A percentile compares a stretch with the other conserved stretches of the same genome.
Conservation (phyloP, 495 filamentous ascomycete species). For the Chaetomium fimeti region DNA sequence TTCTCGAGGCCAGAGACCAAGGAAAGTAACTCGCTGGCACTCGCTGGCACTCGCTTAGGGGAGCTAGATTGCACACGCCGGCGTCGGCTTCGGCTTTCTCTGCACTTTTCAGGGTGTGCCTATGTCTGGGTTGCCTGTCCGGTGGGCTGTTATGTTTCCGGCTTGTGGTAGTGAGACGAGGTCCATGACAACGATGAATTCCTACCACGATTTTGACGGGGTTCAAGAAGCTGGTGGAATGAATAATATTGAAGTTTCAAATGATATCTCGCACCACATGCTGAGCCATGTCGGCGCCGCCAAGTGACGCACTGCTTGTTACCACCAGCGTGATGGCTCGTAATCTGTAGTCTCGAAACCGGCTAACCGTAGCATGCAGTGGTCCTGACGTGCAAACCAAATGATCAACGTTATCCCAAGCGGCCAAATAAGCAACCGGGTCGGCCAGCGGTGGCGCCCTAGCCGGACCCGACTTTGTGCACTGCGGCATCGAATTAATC, state of each 20-base stretch:
- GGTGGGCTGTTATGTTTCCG: constrained; percentile 19
- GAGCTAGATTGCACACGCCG: constrained; percentile 21
- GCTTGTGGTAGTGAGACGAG: constrained; percentile 22
- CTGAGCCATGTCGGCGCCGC: no score
- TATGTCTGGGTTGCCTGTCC: constrained; percentile 7
- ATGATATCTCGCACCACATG: not conserved
- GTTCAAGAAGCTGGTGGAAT: constrained; percentile 9
- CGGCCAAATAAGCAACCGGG: no score
- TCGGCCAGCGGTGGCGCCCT: no score
- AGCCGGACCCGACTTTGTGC: no score
- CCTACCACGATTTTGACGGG: constrained; percentile 16
- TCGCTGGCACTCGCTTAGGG: constrained; percentile 12
- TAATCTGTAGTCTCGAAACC: not conserved
- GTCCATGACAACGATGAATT: constrained; percentile 26
- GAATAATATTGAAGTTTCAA: constrained; percentile 10
- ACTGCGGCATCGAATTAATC: no score
- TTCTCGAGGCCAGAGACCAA: not conserved
- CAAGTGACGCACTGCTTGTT: not conserved
- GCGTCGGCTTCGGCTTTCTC: constrained; percentile 25
- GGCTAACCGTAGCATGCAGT: no score
- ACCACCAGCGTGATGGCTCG: not conserved
- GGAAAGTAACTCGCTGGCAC: not conserved
- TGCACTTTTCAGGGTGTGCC: constrained; percentile 8
- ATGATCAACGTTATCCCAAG: no score
- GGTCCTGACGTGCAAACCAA: no score